phyloP scores from a whole-genome alignment of 306 rosid species.

The Cucumis melo region DNA sequence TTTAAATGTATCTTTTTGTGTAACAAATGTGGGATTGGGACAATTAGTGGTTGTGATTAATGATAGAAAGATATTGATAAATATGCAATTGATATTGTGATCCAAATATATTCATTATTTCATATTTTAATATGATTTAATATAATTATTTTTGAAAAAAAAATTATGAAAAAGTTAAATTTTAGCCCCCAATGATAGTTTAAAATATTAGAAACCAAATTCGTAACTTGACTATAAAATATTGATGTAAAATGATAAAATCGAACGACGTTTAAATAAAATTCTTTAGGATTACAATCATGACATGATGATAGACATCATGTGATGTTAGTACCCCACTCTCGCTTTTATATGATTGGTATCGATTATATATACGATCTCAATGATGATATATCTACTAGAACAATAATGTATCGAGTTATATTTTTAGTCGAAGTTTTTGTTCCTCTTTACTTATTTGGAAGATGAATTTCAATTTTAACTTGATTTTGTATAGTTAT shows the following conservation, averaged over 20 bases:
- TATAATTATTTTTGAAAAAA: too few species aligned
- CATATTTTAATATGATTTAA: neutral
- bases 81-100: neutral
- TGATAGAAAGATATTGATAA: neutral
- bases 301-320: neutral
- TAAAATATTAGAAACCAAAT: too few species aligned
- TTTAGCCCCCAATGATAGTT: too few species aligned
- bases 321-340: neutral
- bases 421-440: too few species aligned
- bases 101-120: neutral
- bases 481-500: too few species aligned
- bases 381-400: neutral
- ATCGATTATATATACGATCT: neutral
- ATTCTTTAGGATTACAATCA: too few species aligned
- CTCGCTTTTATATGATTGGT: neutral
- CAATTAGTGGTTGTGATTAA: neutral
- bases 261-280: too few species aligned
- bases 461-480: neutral
- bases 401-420: too few species aligned
- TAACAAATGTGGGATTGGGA: neutral
- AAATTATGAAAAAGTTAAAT: too few species aligned
- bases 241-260: too few species aligned
- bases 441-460: too few species aligned
- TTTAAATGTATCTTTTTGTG: neutral
- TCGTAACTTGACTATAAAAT: too few species aligned